Base-by-base conservation (phyloP, 2,329 filamentous ascomycete genomes). In the Talaromyces sp. region DNA sequence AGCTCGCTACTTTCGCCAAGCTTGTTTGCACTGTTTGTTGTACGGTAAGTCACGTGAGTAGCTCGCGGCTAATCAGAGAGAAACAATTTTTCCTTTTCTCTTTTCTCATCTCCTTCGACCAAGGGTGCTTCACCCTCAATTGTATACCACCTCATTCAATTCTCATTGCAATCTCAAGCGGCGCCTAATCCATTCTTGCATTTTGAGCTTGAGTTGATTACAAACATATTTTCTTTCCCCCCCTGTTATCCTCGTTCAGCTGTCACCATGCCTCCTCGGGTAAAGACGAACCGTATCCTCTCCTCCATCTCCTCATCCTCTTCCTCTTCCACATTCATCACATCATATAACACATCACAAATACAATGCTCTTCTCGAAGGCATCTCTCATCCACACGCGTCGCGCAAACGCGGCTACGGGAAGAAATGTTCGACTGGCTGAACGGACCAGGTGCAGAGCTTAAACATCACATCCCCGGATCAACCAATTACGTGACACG, bases 341-440 rank as follows among this genome's bases (percentile, higher is more conserved):
- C 68, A 60, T 67, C 61, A 40, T 27, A 61, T 54, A 61, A 61
- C 61, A 64, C 56, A 31, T 64, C 64, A 43, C 69, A 68, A 61
- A 68, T 38, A 62, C 65, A 61, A 49, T 67, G 58, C 31, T 65
- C 69, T 60, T 61, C 70, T 49, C 69, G 68, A 19, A 75, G 76
- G 17, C 70, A 73, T 15, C 77, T 78, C 64, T 77, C 75, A 19
- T 73, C 70, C n/a, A 75, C 76, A 6, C 64, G 69, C 54, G 69
- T 72, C 54, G 47, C 72, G 34, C 76, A 80, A 65, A 87, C 85
- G 51, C 79, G 79, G 69, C 79, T 84, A 49, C 83, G 86, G 67
- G 78, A 80, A 65, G 77, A 82, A 59, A 87, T 88, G 80, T 86
- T 84, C 70, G 76, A 78, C 67, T 89, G 87, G 87, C 79, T 89